Conservation (phyloP, 176 grass and related monocot genomes). For the Zoysia pacifica region DNA sequence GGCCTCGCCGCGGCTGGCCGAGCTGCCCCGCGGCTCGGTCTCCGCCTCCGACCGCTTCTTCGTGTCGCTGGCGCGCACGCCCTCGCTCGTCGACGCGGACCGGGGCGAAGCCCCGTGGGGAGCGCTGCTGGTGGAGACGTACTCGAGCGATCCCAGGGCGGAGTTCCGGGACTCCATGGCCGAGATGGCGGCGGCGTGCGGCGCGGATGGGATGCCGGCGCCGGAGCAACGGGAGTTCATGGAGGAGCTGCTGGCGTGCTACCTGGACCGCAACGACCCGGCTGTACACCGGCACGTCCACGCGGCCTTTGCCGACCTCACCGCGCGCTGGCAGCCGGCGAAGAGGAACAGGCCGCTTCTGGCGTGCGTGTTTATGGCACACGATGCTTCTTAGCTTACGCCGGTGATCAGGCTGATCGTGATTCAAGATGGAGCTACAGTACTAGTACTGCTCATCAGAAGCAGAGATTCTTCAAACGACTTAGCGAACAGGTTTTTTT, state of each 20-base stretch:
- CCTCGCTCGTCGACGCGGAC: background rate
- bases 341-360: background rate
- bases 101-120: background rate
- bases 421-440: background rate
- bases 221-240: conserved; percentile 41
- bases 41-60: conserved; percentile 4
- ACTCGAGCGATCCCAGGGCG: conserved; percentile 32
- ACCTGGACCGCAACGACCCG: conserved; percentile 44
- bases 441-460: too few species aligned
- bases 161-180: conserved; percentile 43
- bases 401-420: background rate
- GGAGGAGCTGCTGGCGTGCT: conserved; percentile 36
- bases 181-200: conserved; percentile 39
- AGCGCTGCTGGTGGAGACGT: conserved; percentile 25
- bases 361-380: background rate
- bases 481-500: background rate
- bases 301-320: conserved; percentile 35
- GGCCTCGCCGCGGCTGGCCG: background rate
- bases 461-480: background rate
- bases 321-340: background rate
- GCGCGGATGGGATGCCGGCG: conserved; percentile 18
- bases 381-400: background rate
- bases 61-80: conserved; percentile 20
- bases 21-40: background rate
- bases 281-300: conserved; percentile 36